Conservation (phyloP, 2,329 filamentous ascomycete genomes). For the Fusarium palustre region DNA sequence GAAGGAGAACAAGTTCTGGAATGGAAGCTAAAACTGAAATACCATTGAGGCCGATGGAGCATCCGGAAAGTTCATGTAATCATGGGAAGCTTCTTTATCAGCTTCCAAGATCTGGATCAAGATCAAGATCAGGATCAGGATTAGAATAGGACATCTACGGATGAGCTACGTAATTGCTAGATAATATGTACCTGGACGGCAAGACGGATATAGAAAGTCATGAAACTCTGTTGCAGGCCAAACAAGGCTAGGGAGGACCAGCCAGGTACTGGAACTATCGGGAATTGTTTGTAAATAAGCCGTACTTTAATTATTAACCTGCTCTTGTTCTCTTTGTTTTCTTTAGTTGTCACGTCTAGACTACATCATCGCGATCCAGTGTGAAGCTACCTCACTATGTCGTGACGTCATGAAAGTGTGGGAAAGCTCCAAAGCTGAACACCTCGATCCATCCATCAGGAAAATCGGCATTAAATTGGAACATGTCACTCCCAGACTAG, state of each 20-base stretch:
- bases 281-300: not conserved
- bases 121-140: not conserved
- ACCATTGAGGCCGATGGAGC: constrained; percentile 20
- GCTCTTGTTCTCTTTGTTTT: not conserved
- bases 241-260: not conserved
- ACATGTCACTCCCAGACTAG: not conserved
- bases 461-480: not conserved
- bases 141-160: not conserved
- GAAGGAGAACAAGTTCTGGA: not conserved
- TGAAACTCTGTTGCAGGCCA: constrained; percentile 30
- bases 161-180: constrained; percentile 28
- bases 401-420: constrained; percentile 44
- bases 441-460: constrained; percentile 6
- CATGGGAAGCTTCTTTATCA: constrained; percentile 21
- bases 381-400: constrained; percentile 11
- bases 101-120: constrained; percentile 29
- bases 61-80: constrained; percentile 2
- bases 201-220: not conserved
- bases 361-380: constrained; percentile 43
- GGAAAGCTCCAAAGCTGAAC: constrained; percentile 3
- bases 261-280: constrained; percentile 4
- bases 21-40: constrained; percentile 19
- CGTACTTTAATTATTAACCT: constrained; percentile 10
- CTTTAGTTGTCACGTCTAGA: constrained; percentile 37
- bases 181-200: constrained; percentile 15